Evolutionary conservation across 192 early-diverging fungal species (phyloP).

Genomic region (Coemansia sp.): DNA sequence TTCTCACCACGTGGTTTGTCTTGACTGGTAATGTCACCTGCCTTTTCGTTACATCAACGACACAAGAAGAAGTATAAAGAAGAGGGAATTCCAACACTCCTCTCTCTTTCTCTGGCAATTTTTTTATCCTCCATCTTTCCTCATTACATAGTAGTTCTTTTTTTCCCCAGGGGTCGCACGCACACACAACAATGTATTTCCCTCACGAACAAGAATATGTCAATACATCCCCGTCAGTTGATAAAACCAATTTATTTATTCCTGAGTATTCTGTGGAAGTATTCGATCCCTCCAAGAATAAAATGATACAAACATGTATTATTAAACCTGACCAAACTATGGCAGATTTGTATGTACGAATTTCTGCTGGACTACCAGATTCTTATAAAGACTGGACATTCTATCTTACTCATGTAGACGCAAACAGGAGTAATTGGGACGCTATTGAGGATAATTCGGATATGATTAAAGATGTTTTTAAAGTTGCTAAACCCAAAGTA

Average conservation of each 20-base stretch:
- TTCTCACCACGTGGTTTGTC: not conserved
- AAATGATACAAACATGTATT: not conserved
- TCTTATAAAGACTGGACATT: not conserved
- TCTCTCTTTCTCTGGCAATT: not conserved
- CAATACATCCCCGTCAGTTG: not conserved
- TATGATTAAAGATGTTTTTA: not conserved
- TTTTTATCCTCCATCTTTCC: not conserved
- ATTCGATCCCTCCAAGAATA: not conserved
- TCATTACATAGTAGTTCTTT: not conserved
- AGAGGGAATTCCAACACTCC: not conserved
- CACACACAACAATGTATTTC: not conserved
- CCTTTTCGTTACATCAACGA: not conserved
- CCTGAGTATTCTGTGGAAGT: not conserved
- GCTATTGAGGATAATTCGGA: not conserved
- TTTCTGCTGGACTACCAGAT: not conserved
- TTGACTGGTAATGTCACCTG: not conserved
- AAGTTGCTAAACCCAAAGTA: not conserved
- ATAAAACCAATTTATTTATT: not conserved
- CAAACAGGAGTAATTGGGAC: not conserved
- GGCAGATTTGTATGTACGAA: not conserved
- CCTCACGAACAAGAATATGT: not conserved
- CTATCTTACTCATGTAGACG: not conserved
- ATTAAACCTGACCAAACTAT: not conserved
- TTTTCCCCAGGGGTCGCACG: too few relatives aligned
- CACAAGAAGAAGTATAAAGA: not conserved